These are phyloP conservation scores for Sporothrix euskadiensis DNA, from an alignment of 2,329 filamentous ascomycete genomes.

Conservation along the genomic window DNA sequence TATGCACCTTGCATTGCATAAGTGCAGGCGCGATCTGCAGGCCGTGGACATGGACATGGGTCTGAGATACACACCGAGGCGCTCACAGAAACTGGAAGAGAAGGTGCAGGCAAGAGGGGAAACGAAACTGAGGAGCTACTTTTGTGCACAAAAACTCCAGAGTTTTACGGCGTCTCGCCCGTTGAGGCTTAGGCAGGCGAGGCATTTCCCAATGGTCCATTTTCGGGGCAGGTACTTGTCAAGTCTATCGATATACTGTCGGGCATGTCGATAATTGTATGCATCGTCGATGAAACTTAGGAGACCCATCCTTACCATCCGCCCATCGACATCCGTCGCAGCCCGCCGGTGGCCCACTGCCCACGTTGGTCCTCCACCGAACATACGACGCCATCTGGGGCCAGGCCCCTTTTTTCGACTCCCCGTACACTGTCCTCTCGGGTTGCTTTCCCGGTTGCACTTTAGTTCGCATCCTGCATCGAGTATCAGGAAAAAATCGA, in stretches of 20 bases:
- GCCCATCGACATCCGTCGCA: neutral
- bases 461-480: neutral
- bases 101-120: neutral
- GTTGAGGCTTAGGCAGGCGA: neutral
- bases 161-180: conserved; percentile 1
- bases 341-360: conserved; percentile 4
- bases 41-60: neutral
- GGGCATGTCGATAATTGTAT: neutral
- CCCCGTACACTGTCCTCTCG: conserved; percentile 5
- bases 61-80: neutral
- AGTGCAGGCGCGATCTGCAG: conserved; percentile 16
- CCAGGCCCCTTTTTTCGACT: neutral
- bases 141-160: neutral
- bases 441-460: conserved; percentile 6
- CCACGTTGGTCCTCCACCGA: conserved; percentile 12
- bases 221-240: neutral
- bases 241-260: neutral
- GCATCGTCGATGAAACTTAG: neutral
- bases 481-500: neutral
- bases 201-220: conserved; percentile 4
- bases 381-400: conserved; percentile 1
- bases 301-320: neutral
- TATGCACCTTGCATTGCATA: conserved; percentile 20
- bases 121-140: neutral
- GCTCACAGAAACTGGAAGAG: neutral